These are phyloP conservation scores for Rhodamnia rubescens DNA, from an alignment of 345 rosid species.

Conservation along the genomic window DNA sequence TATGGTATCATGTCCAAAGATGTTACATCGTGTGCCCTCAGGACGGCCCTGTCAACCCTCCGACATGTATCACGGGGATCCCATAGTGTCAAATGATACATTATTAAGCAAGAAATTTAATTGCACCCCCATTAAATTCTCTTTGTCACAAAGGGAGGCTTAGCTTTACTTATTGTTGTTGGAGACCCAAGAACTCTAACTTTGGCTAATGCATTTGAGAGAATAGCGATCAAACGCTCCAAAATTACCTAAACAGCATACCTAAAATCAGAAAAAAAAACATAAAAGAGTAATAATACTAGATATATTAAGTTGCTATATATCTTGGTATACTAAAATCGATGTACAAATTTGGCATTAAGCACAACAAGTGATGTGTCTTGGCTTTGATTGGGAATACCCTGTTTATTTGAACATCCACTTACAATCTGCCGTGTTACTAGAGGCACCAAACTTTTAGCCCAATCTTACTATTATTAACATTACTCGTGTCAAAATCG, in stretches of 20 bases:
- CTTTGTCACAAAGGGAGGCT: background rate
- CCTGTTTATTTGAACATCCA: background rate
- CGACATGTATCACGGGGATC: background rate
- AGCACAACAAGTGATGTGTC: background rate
- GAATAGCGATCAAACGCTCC: background rate
- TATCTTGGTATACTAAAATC: background rate
- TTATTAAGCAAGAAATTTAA: background rate
- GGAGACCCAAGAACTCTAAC: background rate
- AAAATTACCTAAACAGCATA: background rate
- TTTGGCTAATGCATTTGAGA: background rate
- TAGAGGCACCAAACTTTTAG: background rate
- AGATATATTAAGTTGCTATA: background rate
- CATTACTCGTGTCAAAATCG: background rate
- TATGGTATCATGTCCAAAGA: background rate
- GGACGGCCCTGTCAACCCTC: background rate
- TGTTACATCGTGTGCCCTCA: background rate
- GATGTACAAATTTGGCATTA: background rate
- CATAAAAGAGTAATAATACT: background rate
- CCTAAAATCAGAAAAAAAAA: background rate
- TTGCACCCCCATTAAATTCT: background rate
- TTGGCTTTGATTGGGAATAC: background rate
- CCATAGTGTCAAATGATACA: background rate
- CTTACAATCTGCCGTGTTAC: background rate
- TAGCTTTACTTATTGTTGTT: background rate
- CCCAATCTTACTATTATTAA: background rate